phyloP scores from a whole-genome alignment of 257 asterid species.

The Solanum paucissectum region DNA sequence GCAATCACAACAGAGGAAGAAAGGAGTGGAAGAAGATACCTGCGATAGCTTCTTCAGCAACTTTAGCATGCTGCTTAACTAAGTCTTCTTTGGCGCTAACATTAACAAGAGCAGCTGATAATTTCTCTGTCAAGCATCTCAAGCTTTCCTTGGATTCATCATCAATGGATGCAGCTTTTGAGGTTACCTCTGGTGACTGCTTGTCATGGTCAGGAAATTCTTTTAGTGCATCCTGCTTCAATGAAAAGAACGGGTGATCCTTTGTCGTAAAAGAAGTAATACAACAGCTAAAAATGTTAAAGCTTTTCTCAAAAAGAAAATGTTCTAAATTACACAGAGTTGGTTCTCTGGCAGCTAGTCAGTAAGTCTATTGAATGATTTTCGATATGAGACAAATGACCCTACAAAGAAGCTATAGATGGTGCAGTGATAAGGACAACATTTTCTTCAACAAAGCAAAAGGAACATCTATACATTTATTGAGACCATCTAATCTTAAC shows the following conservation, averaged over 20 bases:
- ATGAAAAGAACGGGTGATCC: not conserved
- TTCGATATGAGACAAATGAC: not conserved
- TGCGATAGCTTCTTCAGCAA: slow-evolving; percentile 88
- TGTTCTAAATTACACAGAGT: not conserved
- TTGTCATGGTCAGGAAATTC: slow-evolving; percentile 26
- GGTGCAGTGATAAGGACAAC: not conserved
- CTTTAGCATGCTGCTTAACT: slow-evolving; percentile 79
- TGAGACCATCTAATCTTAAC: not conserved
- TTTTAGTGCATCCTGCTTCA: slow-evolving; percentile 38
- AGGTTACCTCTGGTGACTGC: slow-evolving; percentile 44
- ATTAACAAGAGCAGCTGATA: slow-evolving; percentile 75
- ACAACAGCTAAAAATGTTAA: not conserved
- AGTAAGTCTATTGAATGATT: not conserved
- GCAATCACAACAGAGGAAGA: not conserved
- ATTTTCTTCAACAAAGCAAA: not conserved
- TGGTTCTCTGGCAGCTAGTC: not conserved
- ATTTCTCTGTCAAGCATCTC: slow-evolving; percentile 37
- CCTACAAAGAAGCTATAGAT: not conserved
- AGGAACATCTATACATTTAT: not conserved
- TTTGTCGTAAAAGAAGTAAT: not conserved
- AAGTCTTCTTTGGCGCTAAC: slow-evolving; percentile 68
- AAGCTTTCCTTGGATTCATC: slow-evolving; percentile 38
- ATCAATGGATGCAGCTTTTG: slow-evolving; percentile 19
- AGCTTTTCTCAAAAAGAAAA: not conserved
- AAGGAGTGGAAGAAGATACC: slow-evolving; percentile 21